Base-by-base conservation (phyloP, 2,329 filamentous ascomycete genomes). In the Aspergillus terreus region DNA sequence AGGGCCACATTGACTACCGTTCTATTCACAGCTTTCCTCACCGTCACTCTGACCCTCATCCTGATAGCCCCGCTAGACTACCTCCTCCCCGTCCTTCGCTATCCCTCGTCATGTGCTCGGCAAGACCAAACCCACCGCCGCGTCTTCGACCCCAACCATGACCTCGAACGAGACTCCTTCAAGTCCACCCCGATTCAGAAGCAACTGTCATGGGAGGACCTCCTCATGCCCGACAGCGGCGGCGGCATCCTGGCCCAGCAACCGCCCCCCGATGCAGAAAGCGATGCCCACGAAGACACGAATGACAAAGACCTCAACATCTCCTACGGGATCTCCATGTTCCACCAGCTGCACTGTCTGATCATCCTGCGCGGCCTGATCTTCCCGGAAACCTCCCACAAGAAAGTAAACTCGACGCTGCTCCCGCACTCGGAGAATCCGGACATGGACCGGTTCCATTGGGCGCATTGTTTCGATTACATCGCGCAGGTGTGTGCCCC, bases 391-490 rank as follows among this genome's bases (percentile, higher is more conserved):
- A 52, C 41, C 5, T 49, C 52, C 7, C 52, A 52, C 6, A 47
- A 49, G n/a, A 36, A 49, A 3, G 25, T 30, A 4, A 44, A 21
- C 12, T 47, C 52, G 3, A 54, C 52, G 1, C 44, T 46, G 12
- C 43, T 19, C 15, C 40, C 49, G 3, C 46, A 49, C 17, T 52
- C 44, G 2, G 47, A 25, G 6, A 25, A 48, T 25, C n/a, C 15
- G 2, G 35, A 41, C 14, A 40, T 46, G 19, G 49, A 51, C 33
- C 10, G 14, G 27, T 43, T 44, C 35, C 55, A 55, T 38, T 55
- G 49, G 55, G 52, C 49, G 33, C 55, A 57, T 55, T 57, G 55
- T 25, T 55, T 57, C n/a, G 55, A 57, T 47, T 57, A 55, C 49
- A 44, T 57, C 11, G 52, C 52, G 15, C 54, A 57, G 50, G 52